Base-by-base conservation (phyloP, 1,284 basidiomycete species). In the Hemileia vastatrix region DNA sequence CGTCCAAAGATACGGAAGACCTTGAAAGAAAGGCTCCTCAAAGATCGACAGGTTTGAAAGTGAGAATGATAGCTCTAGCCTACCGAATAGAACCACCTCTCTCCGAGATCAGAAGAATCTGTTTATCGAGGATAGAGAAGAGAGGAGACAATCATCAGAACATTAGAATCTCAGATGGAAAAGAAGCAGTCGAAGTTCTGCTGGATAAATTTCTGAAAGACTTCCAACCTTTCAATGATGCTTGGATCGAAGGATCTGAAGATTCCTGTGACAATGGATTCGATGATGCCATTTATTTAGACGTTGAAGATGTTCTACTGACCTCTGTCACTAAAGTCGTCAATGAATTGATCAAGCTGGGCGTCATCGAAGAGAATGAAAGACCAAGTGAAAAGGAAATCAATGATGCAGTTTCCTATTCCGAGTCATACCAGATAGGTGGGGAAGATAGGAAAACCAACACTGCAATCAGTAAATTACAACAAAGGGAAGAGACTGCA, bases 111-210 rank as follows among this genome's bases (percentile, higher is more conserved):
- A 84, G 89, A 66, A 83, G 86, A 0, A 80, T 93, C 40, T 90
- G 87, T 70, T 81, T 83, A 1, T 84, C 88, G 65, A 85, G 91
- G 15, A 81, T 96, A 50, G 71, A 82, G 4, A 66, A 67, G 18
- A 86, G 92, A 3, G 93, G 91, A 0, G 82, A 84, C 4, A 87
- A 86, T 65, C 92, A 96, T 77, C 92, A 94, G 72, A 82, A 83
- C 0, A 81, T 96, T 0, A 81, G 80, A 47, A 72, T 24, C 61
- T 59, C 64, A 13, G 65, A 54, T 18, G 57, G 77, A 33, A 71
- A 77, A 54, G 82, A 81, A 64, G 72, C 78, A 19, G 88, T 97
- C 76, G 92, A 96, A 75, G 79, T 83, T 1, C 83, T 94, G 8
- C 78, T 98, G 23, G 85, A 86, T 82, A 80, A 80, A 74, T 97